phyloP scores from a whole-genome alignment of 2,329 filamentous ascomycete genomes.

The Zalaria sp. region DNA sequence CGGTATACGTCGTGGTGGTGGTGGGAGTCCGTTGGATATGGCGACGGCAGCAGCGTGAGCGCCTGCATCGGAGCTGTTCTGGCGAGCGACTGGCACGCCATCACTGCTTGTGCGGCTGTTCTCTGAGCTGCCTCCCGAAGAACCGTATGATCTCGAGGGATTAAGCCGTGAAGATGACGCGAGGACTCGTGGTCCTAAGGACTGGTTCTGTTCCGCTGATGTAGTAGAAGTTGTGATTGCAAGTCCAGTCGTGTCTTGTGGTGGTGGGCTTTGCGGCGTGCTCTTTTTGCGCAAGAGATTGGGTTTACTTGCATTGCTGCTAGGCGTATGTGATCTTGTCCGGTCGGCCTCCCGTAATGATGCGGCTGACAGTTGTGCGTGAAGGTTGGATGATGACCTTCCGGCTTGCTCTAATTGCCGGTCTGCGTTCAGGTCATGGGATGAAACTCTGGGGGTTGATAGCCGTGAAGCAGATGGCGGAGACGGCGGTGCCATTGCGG shows the following conservation, averaged over 20 bases:
- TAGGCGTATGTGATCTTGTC: slow-evolving; percentile 6
- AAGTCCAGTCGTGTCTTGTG: slow-evolving; percentile 2
- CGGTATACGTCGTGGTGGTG: slow-evolving; percentile 3
- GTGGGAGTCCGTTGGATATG: slow-evolving; percentile 3
- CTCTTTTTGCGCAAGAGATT: slow-evolving; percentile 9
- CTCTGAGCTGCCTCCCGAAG: slow-evolving; percentile 1
- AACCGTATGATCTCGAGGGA: background rate
- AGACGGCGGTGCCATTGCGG: background rate
- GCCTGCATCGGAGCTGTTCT: slow-evolving; percentile 9
- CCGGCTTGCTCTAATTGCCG: slow-evolving; percentile 17
- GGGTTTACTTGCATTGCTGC: slow-evolving; percentile 6
- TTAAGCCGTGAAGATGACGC: slow-evolving; percentile 1
- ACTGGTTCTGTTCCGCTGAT: too few relatives aligned
- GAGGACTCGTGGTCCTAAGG: slow-evolving; percentile 2
- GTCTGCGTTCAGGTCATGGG: slow-evolving; percentile 6
- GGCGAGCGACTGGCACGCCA: slow-evolving; percentile 5
- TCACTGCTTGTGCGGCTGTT: slow-evolving; percentile 3
- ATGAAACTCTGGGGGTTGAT: background rate
- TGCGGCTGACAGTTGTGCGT: slow-evolving; percentile 19
- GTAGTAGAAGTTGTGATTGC: slow-evolving; percentile 1
- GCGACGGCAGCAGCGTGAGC: slow-evolving; percentile 7
- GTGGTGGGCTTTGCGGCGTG: slow-evolving; percentile 1
- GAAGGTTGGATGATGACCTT: slow-evolving; percentile 15
- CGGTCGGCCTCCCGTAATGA: slow-evolving; percentile 17
- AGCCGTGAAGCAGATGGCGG: background rate